These are phyloP conservation scores for Rostrohypoxylon terebratum DNA, from an alignment of 495 filamentous ascomycete genomes.

Conservation along the genomic window DNA sequence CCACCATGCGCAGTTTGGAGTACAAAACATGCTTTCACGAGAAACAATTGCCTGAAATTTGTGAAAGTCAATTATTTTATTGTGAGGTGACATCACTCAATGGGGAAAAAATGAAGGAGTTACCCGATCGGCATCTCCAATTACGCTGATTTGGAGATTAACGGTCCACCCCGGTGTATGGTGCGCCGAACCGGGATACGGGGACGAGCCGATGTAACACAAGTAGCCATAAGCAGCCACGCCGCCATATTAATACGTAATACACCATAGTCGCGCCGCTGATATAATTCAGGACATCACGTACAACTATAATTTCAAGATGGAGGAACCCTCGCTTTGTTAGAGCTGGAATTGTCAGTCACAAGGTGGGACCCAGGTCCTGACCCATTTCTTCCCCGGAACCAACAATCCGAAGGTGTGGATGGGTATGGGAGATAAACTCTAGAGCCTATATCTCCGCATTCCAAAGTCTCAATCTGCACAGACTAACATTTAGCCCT, in stretches of 20 bases:
- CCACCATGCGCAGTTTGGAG: background rate
- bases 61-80: constrained; percentile 10
- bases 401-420: constrained; percentile 6
- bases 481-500: constrained; percentile 2
- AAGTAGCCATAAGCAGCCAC: background rate
- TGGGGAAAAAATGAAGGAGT: background rate
- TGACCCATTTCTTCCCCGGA: constrained; percentile 10
- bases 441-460: constrained; percentile 4
- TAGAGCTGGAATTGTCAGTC: background rate
- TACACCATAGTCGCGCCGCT: background rate
- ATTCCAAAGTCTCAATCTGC: background rate
- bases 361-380: background rate
- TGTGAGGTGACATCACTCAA: constrained; percentile 2
- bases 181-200: background rate
- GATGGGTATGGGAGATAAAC: background rate
- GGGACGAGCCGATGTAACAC: constrained; percentile 5
- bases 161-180: background rate
- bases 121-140: background rate
- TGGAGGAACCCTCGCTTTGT: background rate
- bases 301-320: background rate
- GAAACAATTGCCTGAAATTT: background rate
- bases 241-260: background rate
- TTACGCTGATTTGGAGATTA: background rate
- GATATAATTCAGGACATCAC: background rate
- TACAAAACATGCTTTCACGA: background rate